Percentiles rank a stretch among this genome's conserved stretches.
Conservation (phyloP, 1,284 basidiomycete species). For the Ustilago hordei region DNA sequence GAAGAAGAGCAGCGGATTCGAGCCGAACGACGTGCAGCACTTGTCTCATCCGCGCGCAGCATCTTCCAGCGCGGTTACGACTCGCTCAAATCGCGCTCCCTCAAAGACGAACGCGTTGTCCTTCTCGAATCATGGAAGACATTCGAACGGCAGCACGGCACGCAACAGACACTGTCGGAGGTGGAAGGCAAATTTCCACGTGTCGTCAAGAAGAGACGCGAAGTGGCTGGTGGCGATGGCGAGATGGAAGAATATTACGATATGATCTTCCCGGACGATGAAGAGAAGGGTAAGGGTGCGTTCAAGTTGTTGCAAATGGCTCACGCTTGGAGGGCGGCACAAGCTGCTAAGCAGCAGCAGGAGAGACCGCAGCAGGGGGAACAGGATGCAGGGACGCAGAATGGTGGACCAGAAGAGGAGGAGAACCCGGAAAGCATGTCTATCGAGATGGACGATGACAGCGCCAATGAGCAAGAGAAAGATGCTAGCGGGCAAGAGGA, state of each 20-base stretch:
- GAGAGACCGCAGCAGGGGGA: neutral
- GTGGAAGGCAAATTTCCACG: conserved; percentile 91
- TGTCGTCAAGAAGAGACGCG: conserved; percentile 78
- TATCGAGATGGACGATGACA: conserved; percentile 21
- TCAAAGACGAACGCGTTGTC: conserved; percentile 92
- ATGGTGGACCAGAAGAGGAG: neutral
- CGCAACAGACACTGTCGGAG: conserved; percentile 73
- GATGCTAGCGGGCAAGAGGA: neutral
- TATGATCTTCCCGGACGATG: conserved; percentile 67
- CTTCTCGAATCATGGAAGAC: conserved; percentile 92
- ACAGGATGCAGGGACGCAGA: neutral
- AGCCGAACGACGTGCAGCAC: conserved; percentile 74
- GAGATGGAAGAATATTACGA: conserved; percentile 69
- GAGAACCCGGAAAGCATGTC: conserved; percentile 12
- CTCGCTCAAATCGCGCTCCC: conserved; percentile 80
- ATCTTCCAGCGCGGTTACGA: conserved; percentile 89
- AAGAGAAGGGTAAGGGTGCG: conserved; percentile 61
- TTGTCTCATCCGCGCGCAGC: conserved; percentile 77
- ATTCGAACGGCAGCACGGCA: conserved; percentile 84
- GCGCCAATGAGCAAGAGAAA: neutral
- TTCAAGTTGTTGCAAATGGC: conserved; percentile 66
- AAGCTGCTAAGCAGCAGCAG: conserved; percentile 36
- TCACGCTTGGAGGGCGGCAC: conserved; percentile 60
- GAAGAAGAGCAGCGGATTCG: conserved; percentile 45
- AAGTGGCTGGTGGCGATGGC: conserved; percentile 44